Evolutionary conservation across 202 grass and related monocot genomes (phyloP).

Genomic region (Setaria viridis): DNA sequence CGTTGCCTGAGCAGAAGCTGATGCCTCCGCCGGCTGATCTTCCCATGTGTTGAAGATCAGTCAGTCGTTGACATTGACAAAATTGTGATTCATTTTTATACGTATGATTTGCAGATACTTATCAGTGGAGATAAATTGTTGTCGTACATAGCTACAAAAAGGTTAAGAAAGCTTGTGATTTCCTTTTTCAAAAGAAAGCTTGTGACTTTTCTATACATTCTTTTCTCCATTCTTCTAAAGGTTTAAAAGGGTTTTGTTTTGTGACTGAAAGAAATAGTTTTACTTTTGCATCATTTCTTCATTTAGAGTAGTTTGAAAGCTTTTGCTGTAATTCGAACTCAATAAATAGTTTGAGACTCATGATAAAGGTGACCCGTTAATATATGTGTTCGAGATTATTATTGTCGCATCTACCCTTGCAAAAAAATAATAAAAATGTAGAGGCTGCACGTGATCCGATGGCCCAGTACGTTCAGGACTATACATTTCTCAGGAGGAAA

Average conservation of each 20-base stretch:
- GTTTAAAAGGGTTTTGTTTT: slow-evolving; percentile 11
- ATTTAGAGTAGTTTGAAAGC: background rate
- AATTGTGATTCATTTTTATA: slow-evolving; percentile 25
- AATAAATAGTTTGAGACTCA: no score
- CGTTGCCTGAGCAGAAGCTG: slow-evolving; percentile 74
- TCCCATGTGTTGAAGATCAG: slow-evolving; percentile 56
- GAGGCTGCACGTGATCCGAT: no score
- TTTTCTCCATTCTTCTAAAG: slow-evolving; percentile 11
- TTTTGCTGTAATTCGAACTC: background rate
- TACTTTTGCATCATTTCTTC: background rate
- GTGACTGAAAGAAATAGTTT: background rate
- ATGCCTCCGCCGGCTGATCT: slow-evolving; percentile 78
- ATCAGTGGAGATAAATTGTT: background rate
- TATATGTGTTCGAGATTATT: no score
- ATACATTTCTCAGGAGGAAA: no score
- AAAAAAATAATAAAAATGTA: no score
- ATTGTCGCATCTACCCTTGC: no score
- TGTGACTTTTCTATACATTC: background rate
- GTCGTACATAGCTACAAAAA: slow-evolving; percentile 1
- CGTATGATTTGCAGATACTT: background rate
- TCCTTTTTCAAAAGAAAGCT: background rate
- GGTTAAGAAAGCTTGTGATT: background rate
- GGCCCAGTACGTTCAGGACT: no score
- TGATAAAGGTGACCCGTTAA: no score
- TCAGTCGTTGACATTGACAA: background rate